Base-by-base conservation (phyloP, 139 green algal genomes). In the Coccomyxa sp. region DNA sequence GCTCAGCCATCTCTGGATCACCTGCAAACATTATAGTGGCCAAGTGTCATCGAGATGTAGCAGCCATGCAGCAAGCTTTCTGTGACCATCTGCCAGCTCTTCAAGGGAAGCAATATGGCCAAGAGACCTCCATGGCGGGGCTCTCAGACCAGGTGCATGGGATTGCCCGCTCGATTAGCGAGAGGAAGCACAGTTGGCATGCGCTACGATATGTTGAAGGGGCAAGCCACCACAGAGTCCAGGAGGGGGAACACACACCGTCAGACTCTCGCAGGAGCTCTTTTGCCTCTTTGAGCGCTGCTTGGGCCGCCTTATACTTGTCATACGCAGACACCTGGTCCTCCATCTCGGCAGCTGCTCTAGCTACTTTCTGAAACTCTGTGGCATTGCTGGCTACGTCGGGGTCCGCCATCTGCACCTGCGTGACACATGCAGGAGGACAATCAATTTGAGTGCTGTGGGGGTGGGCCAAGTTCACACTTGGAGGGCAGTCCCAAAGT, bases 301-400 rank as follows among this genome's bases (percentile, higher is more conserved):
- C 55, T 78, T 90, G 81, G 0, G 75, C 54, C 33, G 92, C 88
- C 27, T 81, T 74, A 79, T 94, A 93, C 34, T 73, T n/a, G 14
- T 68, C 73, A 74, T 91, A 95, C 6, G 75, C 71, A 9, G 85
- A 77, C 8, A 95, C 92, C 5, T 88, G 84, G 8, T 83, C 75
- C 73, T 97, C 86, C 8, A 97, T 76, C 34, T 96, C 91, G 14
- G 90, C 74, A 9, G 92, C 88, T 10, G 91, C 86, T 71, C 92
- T 93, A 29, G 92, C 93, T 0, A 97, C 80, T 50, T 82, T 78
- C 50, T 96, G 92, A 69, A 94, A 97, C 79, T 97, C 93, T 0
- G 74, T 77, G 14, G 89, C 73, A 79, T 95, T 88, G 1, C 58
- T 70, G 8, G 89, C 85, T 0, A 97, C 84, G 0, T 90, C 88